These are phyloP conservation scores for Agaricus sinodeliciosus DNA, from an alignment of 768 basidiomycete species.

Conservation along the genomic window DNA sequence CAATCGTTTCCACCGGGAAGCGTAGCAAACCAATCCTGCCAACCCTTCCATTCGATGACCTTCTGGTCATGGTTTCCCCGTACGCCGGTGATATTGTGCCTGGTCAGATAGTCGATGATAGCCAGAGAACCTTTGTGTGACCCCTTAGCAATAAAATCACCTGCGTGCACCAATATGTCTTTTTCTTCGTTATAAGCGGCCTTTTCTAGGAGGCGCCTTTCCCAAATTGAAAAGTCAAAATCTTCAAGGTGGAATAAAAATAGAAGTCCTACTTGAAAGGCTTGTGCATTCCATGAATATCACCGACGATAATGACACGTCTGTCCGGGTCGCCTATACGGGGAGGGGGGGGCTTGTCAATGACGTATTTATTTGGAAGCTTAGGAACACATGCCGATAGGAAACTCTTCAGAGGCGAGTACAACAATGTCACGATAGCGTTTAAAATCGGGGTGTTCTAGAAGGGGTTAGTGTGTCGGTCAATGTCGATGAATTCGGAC, in stretches of 20 bases:
- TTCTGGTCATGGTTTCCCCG: conserved; percentile 94
- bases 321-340: conserved; percentile 38
- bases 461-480: not conserved
- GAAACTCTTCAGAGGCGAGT: conserved; percentile 43
- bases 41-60: conserved; percentile 83
- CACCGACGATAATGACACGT: conserved; percentile 76
- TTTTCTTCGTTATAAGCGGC: conserved; percentile 50
- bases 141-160: conserved; percentile 78
- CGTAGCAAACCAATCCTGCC: conserved; percentile 71
- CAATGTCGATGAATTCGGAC: not conserved
- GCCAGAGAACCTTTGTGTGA: conserved; percentile 50
- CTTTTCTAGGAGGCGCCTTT: conserved; percentile 45
- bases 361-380: not conserved
- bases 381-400: conserved; percentile 35
- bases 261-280: conserved; percentile 51
- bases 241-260: not conserved
- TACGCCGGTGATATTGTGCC: conserved; percentile 65
- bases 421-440: conserved; percentile 36
- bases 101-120: conserved; percentile 58
- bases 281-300: conserved; percentile 78
- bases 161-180: conserved; percentile 76
- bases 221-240: conserved; percentile 26
- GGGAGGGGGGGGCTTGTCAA: not conserved
- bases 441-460: conserved; percentile 52
- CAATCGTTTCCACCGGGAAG: conserved; percentile 44